Percentiles rank a stretch among this genome's conserved stretches.
These are phyloP conservation scores for Moniliophthora roreri DNA, from an alignment of 1,284 basidiomycete genomes.

Conservation along the genomic window DNA sequence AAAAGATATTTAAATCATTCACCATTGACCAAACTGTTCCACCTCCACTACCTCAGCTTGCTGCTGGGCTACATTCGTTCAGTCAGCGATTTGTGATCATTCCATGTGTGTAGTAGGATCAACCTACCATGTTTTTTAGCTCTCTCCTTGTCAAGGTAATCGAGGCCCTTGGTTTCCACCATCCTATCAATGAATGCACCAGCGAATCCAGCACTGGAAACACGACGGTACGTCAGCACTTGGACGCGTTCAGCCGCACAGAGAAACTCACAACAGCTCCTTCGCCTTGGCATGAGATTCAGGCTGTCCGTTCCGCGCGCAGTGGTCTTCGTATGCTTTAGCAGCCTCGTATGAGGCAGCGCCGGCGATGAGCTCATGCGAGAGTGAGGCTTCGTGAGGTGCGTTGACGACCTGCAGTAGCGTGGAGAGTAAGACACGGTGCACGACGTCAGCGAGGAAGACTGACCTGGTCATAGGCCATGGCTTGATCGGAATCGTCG, in stretches of 20 bases:
- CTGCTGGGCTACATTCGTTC: too few relatives aligned
- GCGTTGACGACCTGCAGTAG: conserved; percentile 41
- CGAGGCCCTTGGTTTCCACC: conserved; percentile 45
- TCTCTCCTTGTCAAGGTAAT: conserved; percentile 37
- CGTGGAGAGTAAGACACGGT: neutral
- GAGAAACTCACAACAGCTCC: conserved; percentile 30
- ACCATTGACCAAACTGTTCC: too few relatives aligned
- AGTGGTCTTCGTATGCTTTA: conserved; percentile 55
- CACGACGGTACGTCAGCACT: too few relatives aligned
- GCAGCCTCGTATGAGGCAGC: conserved; percentile 34
- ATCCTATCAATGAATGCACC: conserved; percentile 45
- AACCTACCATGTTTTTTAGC: conserved; percentile 37
- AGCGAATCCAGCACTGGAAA: conserved; percentile 39
- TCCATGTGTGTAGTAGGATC: conserved; percentile 15
- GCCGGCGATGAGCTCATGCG: conserved; percentile 67
- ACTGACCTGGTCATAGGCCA: conserved; percentile 45
- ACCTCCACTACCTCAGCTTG: too few relatives aligned
- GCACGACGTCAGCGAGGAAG: neutral
- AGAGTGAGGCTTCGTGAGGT: conserved; percentile 54
- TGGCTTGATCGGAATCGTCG: conserved; percentile 46
- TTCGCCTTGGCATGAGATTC: conserved; percentile 44
- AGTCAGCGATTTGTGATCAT: too few relatives aligned
- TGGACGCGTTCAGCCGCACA: too few relatives aligned
- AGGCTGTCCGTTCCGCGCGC: conserved; percentile 42
- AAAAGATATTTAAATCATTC: too few relatives aligned